Percentiles rank a stretch among this genome's conserved stretches.
These are phyloP conservation scores for Suillus decipiens DNA, from an alignment of 768 basidiomycete genomes.

Conservation along the genomic window DNA sequence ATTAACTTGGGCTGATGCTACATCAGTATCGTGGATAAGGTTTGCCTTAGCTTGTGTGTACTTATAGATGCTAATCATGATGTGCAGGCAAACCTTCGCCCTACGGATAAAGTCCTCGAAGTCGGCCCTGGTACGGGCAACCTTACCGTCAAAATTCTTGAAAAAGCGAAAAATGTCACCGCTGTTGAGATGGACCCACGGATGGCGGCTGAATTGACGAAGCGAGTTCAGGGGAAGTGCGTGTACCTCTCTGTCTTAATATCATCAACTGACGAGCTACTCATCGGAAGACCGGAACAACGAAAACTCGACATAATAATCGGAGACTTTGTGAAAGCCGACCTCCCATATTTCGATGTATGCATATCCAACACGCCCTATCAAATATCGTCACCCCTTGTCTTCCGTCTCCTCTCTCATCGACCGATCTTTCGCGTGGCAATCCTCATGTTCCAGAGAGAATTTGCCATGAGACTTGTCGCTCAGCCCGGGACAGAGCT, in stretches of 20 bases:
- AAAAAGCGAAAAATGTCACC: slow-evolving; percentile 89
- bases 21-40: slow-evolving; percentile 64
- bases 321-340: slow-evolving; percentile 98
- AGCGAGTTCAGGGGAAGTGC: slow-evolving; percentile 97
- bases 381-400: slow-evolving; percentile 96
- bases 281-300: slow-evolving; percentile 77
- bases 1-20: slow-evolving; percentile 17
- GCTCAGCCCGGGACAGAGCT: slow-evolving; percentile 80
- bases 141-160: slow-evolving; percentile 89
- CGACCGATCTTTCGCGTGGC: slow-evolving; percentile 92
- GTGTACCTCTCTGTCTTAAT: slow-evolving; percentile 35
- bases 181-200: slow-evolving; percentile 98
- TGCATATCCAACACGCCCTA: slow-evolving; percentile 99
- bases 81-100: slow-evolving; percentile 80
- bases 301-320: slow-evolving; percentile 93
- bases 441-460: slow-evolving; percentile 99
- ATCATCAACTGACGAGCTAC: not conserved
- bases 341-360: slow-evolving; percentile 97
- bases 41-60: slow-evolving; percentile 19
- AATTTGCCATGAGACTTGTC: slow-evolving; percentile 92
- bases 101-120: slow-evolving; percentile 95
- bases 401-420: slow-evolving; percentile 95
- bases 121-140: slow-evolving; percentile 99
- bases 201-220: slow-evolving; percentile 97
- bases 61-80: not conserved